phyloP scores from a whole-genome alignment of 1,139 yeast genomes.

The Pichia sp. region DNA sequence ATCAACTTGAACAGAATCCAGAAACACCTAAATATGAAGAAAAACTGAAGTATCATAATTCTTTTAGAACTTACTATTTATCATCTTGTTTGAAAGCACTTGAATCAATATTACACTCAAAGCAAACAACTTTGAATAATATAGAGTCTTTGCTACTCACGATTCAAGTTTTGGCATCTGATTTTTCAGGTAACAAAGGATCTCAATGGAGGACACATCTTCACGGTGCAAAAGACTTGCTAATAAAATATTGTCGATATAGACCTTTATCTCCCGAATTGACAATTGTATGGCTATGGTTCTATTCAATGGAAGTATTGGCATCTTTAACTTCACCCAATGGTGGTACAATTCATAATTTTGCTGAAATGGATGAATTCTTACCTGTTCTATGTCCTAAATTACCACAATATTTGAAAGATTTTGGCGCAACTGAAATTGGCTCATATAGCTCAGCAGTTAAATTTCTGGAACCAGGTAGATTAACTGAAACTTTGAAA shows the following conservation, averaged over 20 bases:
- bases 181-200: constrained; percentile 44
- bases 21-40: constrained; percentile 13
- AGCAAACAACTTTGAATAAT: constrained; percentile 37
- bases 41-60: constrained; percentile 33
- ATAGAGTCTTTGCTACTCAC: constrained; percentile 55
- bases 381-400: constrained; percentile 26
- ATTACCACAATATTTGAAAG: constrained; percentile 7
- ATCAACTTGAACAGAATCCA: constrained; percentile 25
- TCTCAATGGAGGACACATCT: constrained; percentile 63
- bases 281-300: constrained; percentile 55
- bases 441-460: constrained; percentile 14
- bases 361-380: constrained; percentile 41
- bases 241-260: constrained; percentile 39
- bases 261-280: constrained; percentile 30
- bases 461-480: constrained; percentile 14
- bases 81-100: constrained; percentile 46
- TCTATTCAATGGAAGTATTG: constrained; percentile 50
- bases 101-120: constrained; percentile 33
- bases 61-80: constrained; percentile 43
- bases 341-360: constrained; percentile 49
- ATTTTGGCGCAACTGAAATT: constrained; percentile 4
- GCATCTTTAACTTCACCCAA: constrained; percentile 49
- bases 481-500: constrained; percentile 19
- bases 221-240: constrained; percentile 55
- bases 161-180: constrained; percentile 50